Evolutionary conservation across 495 filamentous ascomycete species (phyloP), one percentile per base, ranked within the genome.

Genomic region (Neurospora sp.): DNA sequence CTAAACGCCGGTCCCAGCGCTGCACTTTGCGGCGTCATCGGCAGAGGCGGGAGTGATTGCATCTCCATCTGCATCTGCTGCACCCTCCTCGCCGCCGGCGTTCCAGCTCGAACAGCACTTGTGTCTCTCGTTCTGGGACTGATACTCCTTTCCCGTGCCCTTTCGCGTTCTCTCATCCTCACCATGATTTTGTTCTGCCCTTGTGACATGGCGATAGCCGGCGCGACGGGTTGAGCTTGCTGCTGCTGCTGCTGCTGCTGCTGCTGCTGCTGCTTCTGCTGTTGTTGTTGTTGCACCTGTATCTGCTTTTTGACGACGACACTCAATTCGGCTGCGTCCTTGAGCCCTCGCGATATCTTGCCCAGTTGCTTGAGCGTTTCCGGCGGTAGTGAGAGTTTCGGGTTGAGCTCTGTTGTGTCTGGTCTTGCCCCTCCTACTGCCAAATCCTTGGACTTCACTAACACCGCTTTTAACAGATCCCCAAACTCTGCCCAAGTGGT

Each of bases 291-390:
- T 54, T 54, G 46, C 4, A 66, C 54, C 27, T 66, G 54, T 20
- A 69, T 75, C 62, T 46, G 71, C 35, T 41, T 71, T 20, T 42
- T 37, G 1, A 73, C 77, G 10, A 74, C 38, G 72, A 92, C 89
- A 79, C 94, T 94, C 62, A 90, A 76, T n/a, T 87, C 86, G 46
- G 88, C 89, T n/a, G 90, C 91, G 74, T 94, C 91, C 76, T 91
- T 92, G 73, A 93, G 88, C 42, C 86, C 84, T 69, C 88, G 88
- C 75, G 94, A 91, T n/a, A 95, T 87, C 9, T 89, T 90, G 46
- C 91, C 88, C 69, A 97, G 87, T 38, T 90, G 84, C 9, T 87
- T 82, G 74, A 91, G 86, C 23, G 92, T 87, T 69, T 92, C 90
- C 18, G 83, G 77, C 10, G 89, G 87, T 41, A 93, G 84, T 72